Evolutionary conservation across 2,329 filamentous ascomycete species (phyloP).

Genomic region (Beauveria varroae): DNA sequence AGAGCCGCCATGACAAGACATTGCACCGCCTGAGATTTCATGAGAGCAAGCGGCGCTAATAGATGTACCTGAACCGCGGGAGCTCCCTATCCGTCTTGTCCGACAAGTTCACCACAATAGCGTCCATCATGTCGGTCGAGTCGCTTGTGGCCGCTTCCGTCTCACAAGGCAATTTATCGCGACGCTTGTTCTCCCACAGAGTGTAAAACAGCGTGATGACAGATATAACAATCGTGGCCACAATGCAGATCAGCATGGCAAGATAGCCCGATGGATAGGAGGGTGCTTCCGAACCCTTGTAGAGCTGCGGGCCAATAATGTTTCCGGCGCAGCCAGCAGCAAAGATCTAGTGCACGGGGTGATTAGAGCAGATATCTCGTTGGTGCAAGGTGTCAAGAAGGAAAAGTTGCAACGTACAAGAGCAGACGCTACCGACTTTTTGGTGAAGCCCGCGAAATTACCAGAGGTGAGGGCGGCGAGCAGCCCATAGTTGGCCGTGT

Average conservation of each 20-base stretch:
- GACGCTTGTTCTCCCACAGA: background rate
- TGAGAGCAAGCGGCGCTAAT: conserved; percentile 13
- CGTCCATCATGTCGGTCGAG: conserved; percentile 27
- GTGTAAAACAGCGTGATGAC: conserved; percentile 27
- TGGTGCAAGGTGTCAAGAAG: too few species aligned
- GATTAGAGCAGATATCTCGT: background rate
- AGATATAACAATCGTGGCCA: conserved; percentile 35
- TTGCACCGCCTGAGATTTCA: too few species aligned
- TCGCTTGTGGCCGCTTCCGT: conserved; percentile 40
- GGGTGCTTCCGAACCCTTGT: conserved; percentile 48
- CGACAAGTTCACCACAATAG: conserved; percentile 22
- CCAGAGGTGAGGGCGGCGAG: conserved; percentile 46
- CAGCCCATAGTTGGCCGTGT: conserved; percentile 22
- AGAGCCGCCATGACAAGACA: too few species aligned
- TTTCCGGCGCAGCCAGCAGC: conserved; percentile 54
- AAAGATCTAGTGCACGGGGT: conserved; percentile 31
- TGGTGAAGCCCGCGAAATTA: conserved; percentile 53
- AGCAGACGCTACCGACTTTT: conserved; percentile 49
- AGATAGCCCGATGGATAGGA: conserved; percentile 55
- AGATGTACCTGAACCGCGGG: conserved; percentile 46
- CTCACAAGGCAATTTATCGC: conserved; percentile 29
- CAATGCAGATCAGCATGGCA: conserved; percentile 51
- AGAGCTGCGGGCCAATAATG: conserved; percentile 53
- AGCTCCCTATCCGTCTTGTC: conserved; percentile 51
- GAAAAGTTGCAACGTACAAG: conserved; percentile 25